A percentile compares a stretch with the other conserved stretches of the same genome.
Conservation (phyloP, 2,329 filamentous ascomycete species). For the Cladosporium velox region DNA sequence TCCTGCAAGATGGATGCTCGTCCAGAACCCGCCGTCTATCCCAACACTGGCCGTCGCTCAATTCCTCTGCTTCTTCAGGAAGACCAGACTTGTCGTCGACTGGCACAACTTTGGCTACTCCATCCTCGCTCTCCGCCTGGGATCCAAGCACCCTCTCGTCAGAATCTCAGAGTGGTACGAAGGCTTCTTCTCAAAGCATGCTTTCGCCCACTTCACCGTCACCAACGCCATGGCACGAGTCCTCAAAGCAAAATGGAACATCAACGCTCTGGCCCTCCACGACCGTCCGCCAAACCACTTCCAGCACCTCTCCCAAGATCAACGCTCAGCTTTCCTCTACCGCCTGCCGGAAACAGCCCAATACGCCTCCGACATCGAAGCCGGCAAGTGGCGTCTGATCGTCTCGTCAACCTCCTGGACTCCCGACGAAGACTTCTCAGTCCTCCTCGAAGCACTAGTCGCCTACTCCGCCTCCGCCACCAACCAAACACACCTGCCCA, state of each 20-base stretch:
- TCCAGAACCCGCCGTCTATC: slow-evolving; percentile 93
- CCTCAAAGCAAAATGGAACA: slow-evolving; percentile 59
- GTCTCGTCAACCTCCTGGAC: slow-evolving; percentile 98
- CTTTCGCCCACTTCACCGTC: slow-evolving; percentile 79
- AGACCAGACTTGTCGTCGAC: slow-evolving; percentile 83
- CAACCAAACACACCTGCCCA: slow-evolving; percentile 54
- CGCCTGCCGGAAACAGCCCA: slow-evolving; percentile 65
- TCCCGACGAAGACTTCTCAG: slow-evolving; percentile 88
- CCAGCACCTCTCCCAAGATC: slow-evolving; percentile 61
- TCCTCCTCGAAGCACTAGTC: slow-evolving; percentile 81
- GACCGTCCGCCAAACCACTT: slow-evolving; percentile 86
- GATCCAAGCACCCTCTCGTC: slow-evolving; percentile 71
- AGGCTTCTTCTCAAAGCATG: slow-evolving; percentile 65
- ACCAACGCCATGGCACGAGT: slow-evolving; percentile 84
- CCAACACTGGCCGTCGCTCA: slow-evolving; percentile 80
- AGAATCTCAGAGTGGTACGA: slow-evolving; percentile 77
- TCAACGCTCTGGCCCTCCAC: slow-evolving; percentile 70
- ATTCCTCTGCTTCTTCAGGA: slow-evolving; percentile 71
- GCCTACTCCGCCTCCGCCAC: slow-evolving; percentile 58
- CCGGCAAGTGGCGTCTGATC: slow-evolving; percentile 62
- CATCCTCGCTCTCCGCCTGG: slow-evolving; percentile 72
- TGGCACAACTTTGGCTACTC: slow-evolving; percentile 99
- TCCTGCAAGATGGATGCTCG: slow-evolving; percentile 81
- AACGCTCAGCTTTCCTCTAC: slow-evolving; percentile 63
- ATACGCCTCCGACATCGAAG: slow-evolving; percentile 52